A percentile compares a stretch with the other conserved stretches of the same genome.
phyloP scores from a whole-genome alignment of 1,284 basidiomycete genomes.

The Cutaneotrichosporon curvatum region DNA sequence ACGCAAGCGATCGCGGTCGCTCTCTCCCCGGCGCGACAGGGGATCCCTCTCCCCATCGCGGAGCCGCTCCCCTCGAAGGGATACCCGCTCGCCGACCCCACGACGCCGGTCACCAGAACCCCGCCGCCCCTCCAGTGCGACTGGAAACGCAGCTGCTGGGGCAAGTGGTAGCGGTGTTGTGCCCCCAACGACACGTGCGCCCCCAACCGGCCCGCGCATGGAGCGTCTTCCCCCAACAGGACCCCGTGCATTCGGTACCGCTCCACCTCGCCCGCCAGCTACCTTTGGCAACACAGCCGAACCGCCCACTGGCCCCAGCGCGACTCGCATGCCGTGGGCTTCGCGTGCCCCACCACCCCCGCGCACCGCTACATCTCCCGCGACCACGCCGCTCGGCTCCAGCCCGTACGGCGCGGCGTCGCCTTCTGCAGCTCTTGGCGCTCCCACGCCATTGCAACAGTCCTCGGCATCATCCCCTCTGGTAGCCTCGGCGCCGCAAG shows the following conservation, averaged over 20 bases:
- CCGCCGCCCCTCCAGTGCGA: not conserved
- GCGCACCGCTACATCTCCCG: not conserved
- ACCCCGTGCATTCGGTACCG: conserved; percentile 14
- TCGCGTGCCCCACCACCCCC: not conserved
- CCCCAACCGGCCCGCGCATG: conserved; percentile 19
- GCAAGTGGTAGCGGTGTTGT: not conserved
- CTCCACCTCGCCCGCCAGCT: conserved; percentile 1
- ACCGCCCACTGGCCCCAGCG: not conserved
- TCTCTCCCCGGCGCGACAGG: conserved; percentile 2
- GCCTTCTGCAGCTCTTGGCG: not conserved
- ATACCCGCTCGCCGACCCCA: conserved; percentile 3
- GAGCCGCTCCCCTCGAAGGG: too few species aligned
- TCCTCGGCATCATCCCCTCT: not conserved
- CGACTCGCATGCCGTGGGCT: not conserved
- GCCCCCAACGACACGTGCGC: conserved; percentile 21
- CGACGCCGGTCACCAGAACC: not conserved
- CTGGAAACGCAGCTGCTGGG: conserved; percentile 1
- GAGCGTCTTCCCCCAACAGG: conserved; percentile 18
- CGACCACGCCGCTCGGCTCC: not conserved
- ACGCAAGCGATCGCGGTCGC: not conserved
- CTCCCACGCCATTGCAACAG: not conserved
- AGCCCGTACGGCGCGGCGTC: not conserved
- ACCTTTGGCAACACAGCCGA: conserved; percentile 1
- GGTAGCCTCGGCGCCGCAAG: not conserved
- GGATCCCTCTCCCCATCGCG: not conserved